Evolutionary conservation across 257 asterid species (phyloP), one percentile per base, ranked within the genome.

Genomic region (Perilla frutescens): DNA sequence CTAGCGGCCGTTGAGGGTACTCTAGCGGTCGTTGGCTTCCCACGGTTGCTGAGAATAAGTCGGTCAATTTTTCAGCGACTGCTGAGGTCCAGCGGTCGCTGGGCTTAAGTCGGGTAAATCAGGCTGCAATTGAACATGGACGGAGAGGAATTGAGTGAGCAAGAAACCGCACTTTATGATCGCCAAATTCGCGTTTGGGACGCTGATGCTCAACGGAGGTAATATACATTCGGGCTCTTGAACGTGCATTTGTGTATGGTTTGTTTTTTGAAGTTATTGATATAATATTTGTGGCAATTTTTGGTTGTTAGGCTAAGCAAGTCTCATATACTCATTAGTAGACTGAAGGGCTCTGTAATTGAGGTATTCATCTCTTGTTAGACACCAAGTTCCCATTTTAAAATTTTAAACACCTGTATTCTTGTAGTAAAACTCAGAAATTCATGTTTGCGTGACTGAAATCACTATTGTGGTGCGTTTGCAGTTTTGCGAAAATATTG

Each of bases 181-280:
- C 98, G 99, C 36, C 99, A 95, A 84, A 95, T 94, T 81, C 93
- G 99, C 68, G 99, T 95, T 63, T 95, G 99, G 99, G 99, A 98
- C 0, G 98, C 96, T 60, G 98, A 92, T 83, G 99, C 99, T 79
- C 99, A 92, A 39, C 81, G 98, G 76, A 89, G 98, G 99, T 95
- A 58, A 44, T 62, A 7, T 1, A 36, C 11, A 4, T 49, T 41
- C 10, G 7, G 37, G 26, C 12, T 53, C 39, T 36, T 8, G 9
- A 4, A 31, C 44, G 9, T 7, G 44, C 29, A 8, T 34, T 6
- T 47, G 58, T 32, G 13, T 10, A 48, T 69, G 7, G 4, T 43
- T 43, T 55, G 44, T 20, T 20, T 20, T 20, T 20, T 0, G 26
- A 43, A 55, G 15, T 57, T 51, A 32, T 31, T 6, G 50, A 6